Base-by-base conservation (phyloP, 257 asterid genomes). In the Fraxinus quadrangulata region DNA sequence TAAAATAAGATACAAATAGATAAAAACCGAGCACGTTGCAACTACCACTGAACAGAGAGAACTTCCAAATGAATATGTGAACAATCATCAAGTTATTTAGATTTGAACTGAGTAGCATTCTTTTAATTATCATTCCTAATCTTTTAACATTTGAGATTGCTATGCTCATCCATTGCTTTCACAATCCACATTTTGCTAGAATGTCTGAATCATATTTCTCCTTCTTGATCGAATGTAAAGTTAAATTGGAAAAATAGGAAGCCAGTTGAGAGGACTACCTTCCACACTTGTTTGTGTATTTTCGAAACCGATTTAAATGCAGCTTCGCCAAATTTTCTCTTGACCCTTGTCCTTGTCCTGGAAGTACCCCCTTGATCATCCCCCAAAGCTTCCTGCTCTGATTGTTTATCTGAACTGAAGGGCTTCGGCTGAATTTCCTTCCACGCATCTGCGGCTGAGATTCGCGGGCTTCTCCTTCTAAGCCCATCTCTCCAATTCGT, bases 391-490 rank as follows among this genome's bases (percentile, higher is more conserved):
- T 39, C 37, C 30, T 68, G 37, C 31, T 42, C 72, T 28, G 42
- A 12, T 54, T 14, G 30, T 6, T 49, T 19, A 11, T 21, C 67
- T 36, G 81, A 51, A 71, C 7, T 73, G 2, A 56, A 63, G 16
- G 69, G 69, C 31, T 24, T 33, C 7, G 9, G 72, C 67, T 68
- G 83, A 80, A 51, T 73, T 28, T 71, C 78, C 81, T 87, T 82
- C 73, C 68, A 68, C 8, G 81, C 84, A 45, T 85, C 87, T 21
- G 84, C 75, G 84, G 87, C 89, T 16, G 85, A 81, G 82, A 90
- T 84, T 80, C 91, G 78, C 0, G 91, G 92, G 79, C 94, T 90
- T 45, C 88, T 81, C 80, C 92, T 84, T 81, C 90, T 79, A 31
- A 80, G 67, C 45, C 81, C 88, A 26, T 86, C 86, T 65, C 78